phyloP scores from a whole-genome alignment of 2,329 filamentous ascomycete genomes.

The Tolypocladium ovalisporum region DNA sequence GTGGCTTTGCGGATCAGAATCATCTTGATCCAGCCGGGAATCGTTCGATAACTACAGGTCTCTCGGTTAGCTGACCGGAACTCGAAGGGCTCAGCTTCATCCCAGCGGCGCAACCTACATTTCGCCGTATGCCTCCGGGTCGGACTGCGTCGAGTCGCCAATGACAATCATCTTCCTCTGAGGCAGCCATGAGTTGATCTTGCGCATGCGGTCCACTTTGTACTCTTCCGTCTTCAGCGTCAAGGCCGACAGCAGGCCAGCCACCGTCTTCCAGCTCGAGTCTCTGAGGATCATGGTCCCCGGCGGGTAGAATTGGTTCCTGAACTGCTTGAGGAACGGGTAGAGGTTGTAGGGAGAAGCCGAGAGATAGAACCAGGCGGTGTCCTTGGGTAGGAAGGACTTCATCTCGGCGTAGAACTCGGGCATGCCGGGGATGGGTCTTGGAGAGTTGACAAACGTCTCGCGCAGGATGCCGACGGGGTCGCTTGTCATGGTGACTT shows the following conservation, averaged over 20 bases:
- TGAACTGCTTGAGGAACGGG: conserved; percentile 69
- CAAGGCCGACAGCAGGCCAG: conserved; percentile 67
- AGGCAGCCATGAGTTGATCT: conserved; percentile 71
- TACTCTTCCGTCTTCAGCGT: conserved; percentile 76
- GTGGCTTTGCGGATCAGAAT: conserved; percentile 81
- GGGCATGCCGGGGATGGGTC: conserved; percentile 70
- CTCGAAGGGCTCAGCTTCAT: neutral
- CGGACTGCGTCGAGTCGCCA: conserved; percentile 83
- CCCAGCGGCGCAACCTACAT: conserved; percentile 37
- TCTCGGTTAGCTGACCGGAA: conserved; percentile 6
- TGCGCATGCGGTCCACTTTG: conserved; percentile 70
- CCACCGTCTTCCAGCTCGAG: conserved; percentile 73
- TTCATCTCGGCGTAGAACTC: conserved; percentile 65
- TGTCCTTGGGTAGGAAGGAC: conserved; percentile 37
- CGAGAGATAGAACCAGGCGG: conserved; percentile 86
- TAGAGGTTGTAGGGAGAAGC: conserved; percentile 94
- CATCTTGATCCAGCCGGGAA: conserved; percentile 66
- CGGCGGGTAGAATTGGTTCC: conserved; percentile 57
- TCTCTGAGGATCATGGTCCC: conserved; percentile 81
- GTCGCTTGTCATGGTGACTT: conserved; percentile 73
- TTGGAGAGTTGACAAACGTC: conserved; percentile 70
- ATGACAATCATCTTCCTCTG: conserved; percentile 70
- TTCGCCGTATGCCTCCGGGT: conserved; percentile 82
- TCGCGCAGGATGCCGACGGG: conserved; percentile 70
- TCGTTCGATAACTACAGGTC: conserved; percentile 40